phyloP scores from a whole-genome alignment of 805 yeast genomes.

The Candida taoyuanica region DNA sequence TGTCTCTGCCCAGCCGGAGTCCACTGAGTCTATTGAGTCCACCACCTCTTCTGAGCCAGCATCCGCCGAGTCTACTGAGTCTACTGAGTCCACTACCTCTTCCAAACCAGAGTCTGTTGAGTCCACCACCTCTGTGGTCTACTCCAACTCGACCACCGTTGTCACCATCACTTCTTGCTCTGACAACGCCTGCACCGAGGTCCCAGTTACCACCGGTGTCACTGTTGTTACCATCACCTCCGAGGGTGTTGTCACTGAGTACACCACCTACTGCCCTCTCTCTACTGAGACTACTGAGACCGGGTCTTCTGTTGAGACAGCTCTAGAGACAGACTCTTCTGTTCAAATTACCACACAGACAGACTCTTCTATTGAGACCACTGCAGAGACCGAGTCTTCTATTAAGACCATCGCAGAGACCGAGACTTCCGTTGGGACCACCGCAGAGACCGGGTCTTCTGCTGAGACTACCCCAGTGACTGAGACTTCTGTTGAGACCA shows the following conservation, averaged over 20 bases:
- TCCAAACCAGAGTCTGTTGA: no score
- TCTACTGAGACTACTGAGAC: constrained; percentile 2
- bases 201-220: constrained; percentile 11
- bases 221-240: constrained; percentile 12
- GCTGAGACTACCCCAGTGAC: neutral
- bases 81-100: constrained; percentile 1
- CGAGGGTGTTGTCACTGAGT: constrained; percentile 31
- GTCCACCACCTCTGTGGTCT: constrained; percentile 1
- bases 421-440: constrained; percentile 1
- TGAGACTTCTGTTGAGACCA: neutral
- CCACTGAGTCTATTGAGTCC: neutral
- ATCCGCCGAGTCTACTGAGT: constrained; percentile 1
- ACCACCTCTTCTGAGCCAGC: no score
- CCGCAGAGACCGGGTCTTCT: neutral
- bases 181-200: constrained; percentile 3
- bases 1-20: neutral
- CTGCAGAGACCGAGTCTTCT: neutral
- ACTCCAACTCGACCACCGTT: constrained; percentile 8
- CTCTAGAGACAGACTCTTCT: neutral
- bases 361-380: constrained; percentile 4
- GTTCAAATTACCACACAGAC: no score
- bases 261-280: constrained; percentile 27
- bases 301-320: neutral
- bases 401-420: neutral
- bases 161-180: constrained; percentile 14